Evolutionary conservation across 192 early-diverging fungal species (phyloP).

Genomic region (Podila epicladia): DNA sequence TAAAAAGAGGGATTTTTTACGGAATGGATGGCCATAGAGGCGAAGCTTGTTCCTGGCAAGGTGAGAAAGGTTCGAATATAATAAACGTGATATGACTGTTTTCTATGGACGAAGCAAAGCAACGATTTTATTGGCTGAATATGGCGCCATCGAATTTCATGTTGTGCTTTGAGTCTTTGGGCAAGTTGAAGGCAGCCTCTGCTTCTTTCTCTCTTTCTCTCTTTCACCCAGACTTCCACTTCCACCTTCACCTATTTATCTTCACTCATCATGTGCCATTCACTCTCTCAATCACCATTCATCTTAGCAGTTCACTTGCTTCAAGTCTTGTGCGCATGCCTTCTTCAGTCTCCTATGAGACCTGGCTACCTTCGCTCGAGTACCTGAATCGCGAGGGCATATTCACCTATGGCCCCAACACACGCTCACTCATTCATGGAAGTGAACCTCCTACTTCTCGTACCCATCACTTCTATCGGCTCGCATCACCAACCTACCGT

Average conservation of each 20-base stretch:
- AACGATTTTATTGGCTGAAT: slow-evolving; percentile 7
- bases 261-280: neutral
- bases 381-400: too few species aligned
- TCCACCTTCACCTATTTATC: neutral
- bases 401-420: too few species aligned
- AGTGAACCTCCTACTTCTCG: neutral
- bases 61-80: too few species aligned
- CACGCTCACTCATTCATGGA: neutral
- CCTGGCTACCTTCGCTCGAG: too few species aligned
- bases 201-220: neutral
- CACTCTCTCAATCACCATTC: neutral
- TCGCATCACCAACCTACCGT: neutral
- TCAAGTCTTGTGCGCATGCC: neutral
- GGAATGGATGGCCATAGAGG: too few species aligned
- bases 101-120: too few species aligned
- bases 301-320: neutral
- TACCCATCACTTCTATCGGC: neutral
- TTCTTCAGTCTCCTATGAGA: too few species aligned
- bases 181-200: neutral
- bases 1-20: too few species aligned
- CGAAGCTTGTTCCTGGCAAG: too few species aligned
- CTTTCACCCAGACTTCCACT: neutral
- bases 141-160: slow-evolving; percentile 5
- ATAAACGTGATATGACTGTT: too few species aligned
- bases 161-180: neutral